Conservation (phyloP, 441 rosid species). For the Brassica balearica region DNA sequence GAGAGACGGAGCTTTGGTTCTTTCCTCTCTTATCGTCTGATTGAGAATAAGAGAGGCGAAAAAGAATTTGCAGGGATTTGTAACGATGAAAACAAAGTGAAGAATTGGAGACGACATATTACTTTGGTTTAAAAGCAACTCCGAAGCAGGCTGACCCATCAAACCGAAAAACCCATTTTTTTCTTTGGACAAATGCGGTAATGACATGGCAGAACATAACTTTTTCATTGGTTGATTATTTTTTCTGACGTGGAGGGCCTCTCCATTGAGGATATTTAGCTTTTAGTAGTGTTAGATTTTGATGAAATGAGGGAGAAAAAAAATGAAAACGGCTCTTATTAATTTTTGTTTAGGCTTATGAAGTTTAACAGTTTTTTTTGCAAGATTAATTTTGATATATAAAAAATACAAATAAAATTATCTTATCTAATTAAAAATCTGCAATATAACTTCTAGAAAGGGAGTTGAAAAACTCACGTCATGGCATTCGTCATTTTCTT, state of each 20-base stretch:
- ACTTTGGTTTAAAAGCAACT: too few species aligned
- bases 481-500: conserved; percentile 37
- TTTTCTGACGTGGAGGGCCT: too few species aligned
- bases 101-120: too few species aligned
- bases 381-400: background rate
- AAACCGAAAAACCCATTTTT: too few species aligned
- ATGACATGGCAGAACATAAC: too few species aligned
- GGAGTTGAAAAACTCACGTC: conserved; percentile 25
- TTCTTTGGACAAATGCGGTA: too few species aligned
- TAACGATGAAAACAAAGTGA: too few species aligned
- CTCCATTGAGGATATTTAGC: too few species aligned
- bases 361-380: background rate
- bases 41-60: conserved; percentile 16
- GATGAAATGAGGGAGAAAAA: background rate
- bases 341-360: too few species aligned
- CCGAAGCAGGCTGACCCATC: too few species aligned
- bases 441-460: background rate
- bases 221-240: too few species aligned
- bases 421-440: background rate
- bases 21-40: background rate
- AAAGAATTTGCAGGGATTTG: background rate
- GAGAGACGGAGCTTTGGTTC: background rate
- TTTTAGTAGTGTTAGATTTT: background rate
- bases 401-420: background rate
- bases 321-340: background rate